Percentiles rank a stretch among this genome's conserved stretches.
Conservation (phyloP, 2,329 filamentous ascomycete genomes). For the Colletotrichum falcatum region DNA sequence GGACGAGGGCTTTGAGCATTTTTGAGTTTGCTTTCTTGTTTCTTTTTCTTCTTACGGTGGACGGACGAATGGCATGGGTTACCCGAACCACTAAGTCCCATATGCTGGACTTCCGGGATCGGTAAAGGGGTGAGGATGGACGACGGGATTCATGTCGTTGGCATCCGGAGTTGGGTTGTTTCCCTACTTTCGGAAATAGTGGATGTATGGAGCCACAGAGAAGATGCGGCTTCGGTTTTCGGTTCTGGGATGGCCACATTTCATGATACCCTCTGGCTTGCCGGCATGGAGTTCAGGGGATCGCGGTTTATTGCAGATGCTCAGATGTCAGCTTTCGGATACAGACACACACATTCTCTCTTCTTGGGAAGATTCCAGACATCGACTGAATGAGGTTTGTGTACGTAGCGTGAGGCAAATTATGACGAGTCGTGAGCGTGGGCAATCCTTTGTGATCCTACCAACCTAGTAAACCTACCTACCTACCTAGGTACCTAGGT, state of each 20-base stretch:
- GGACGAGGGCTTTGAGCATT: not conserved
- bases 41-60: not conserved
- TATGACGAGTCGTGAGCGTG: not conserved
- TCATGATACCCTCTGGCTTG: not conserved
- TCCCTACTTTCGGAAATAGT: not conserved
- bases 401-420: not conserved
- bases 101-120: not conserved
- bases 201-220: not conserved
- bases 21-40: not conserved
- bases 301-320: not conserved
- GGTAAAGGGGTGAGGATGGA: not conserved
- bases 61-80: not conserved
- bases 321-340: constrained; percentile 1
- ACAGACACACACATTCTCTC: not conserved
- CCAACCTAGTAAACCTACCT: too few relatives aligned
- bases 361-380: not conserved
- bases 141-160: not conserved
- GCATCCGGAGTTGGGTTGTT: not conserved
- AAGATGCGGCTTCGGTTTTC: constrained; percentile 2
- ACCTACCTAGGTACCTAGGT: not conserved
- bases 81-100: not conserved
- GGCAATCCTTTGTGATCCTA: not conserved
- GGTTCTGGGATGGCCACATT: not conserved
- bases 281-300: constrained; percentile 1
- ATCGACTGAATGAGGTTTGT: not conserved